A percentile compares a stretch with the other conserved stretches of the same genome.
phyloP scores from a whole-genome alignment of 345 rosid species.

The Heritiera fomes region DNA sequence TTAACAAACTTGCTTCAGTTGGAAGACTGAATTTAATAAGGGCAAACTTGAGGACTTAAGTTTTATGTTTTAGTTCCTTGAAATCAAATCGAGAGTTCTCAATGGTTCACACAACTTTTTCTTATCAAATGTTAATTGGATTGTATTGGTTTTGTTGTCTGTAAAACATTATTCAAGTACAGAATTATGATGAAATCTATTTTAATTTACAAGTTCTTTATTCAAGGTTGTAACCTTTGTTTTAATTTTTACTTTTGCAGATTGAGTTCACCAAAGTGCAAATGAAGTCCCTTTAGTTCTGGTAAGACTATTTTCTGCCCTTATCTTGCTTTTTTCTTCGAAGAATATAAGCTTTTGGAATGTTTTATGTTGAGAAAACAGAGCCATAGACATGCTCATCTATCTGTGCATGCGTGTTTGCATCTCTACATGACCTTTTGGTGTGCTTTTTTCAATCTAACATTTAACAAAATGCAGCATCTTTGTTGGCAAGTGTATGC shows the following conservation, averaged over 20 bases:
- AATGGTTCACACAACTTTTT: too few species aligned
- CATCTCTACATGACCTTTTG: too few species aligned
- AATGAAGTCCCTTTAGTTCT: constrained; percentile 61
- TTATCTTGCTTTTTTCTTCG: too few species aligned
- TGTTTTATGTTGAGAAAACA: too few species aligned
- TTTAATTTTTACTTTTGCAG: constrained; percentile 42
- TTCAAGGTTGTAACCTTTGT: not conserved
- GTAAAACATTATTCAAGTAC: too few species aligned
- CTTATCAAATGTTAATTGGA: too few species aligned
- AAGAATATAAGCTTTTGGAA: too few species aligned
- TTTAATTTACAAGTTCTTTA: constrained; percentile 20
- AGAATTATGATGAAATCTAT: not conserved
- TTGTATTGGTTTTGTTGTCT: too few species aligned
- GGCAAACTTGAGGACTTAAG: not conserved
- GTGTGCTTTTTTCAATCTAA: not conserved
- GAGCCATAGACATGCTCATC: too few species aligned
- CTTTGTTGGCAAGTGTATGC: not conserved
- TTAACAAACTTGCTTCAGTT: not conserved
- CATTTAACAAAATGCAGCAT: not conserved
- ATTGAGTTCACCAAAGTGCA: constrained; percentile 61
- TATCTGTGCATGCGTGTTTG: too few species aligned
- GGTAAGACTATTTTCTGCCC: constrained; percentile 33
- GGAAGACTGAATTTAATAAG: not conserved
- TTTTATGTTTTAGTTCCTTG: too few species aligned
- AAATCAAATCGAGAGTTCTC: too few species aligned